Conservation (phyloP, 176 grass and related monocot genomes). For the Avena atlantica region DNA sequence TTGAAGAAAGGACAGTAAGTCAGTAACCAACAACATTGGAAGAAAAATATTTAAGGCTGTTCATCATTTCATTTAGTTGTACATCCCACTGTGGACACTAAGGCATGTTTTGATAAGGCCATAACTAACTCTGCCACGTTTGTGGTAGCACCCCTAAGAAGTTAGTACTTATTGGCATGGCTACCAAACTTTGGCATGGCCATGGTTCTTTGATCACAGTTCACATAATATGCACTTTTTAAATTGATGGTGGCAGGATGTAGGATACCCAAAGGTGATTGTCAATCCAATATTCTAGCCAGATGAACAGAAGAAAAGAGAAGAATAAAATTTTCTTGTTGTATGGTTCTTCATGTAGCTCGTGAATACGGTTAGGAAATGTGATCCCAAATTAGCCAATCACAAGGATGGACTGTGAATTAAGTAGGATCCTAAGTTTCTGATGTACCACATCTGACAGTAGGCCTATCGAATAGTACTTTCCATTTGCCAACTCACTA, state of each 20-base stretch:
- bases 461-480: not conserved
- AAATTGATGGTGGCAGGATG: not conserved
- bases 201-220: not conserved
- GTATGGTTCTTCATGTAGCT: not conserved
- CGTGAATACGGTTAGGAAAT: not conserved
- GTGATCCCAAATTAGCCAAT: not conserved
- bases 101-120: not conserved
- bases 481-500: not conserved
- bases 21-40: not conserved
- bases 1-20: not conserved
- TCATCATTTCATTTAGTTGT: not conserved
- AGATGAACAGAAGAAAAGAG: not conserved
- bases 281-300: not conserved
- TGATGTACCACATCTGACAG: not conserved
- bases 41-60: conserved; percentile 14
- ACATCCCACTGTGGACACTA: not conserved
- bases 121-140: not conserved
- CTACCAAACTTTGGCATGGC: not conserved
- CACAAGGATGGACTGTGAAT: not conserved
- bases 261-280: not conserved
- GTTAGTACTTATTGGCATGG: not conserved
- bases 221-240: not conserved
- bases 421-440: not conserved
- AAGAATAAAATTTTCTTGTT: not conserved
- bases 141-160: not conserved